Conservation (phyloP, 2,329 filamentous ascomycete genomes). For the Epichloe brachyelytri region DNA sequence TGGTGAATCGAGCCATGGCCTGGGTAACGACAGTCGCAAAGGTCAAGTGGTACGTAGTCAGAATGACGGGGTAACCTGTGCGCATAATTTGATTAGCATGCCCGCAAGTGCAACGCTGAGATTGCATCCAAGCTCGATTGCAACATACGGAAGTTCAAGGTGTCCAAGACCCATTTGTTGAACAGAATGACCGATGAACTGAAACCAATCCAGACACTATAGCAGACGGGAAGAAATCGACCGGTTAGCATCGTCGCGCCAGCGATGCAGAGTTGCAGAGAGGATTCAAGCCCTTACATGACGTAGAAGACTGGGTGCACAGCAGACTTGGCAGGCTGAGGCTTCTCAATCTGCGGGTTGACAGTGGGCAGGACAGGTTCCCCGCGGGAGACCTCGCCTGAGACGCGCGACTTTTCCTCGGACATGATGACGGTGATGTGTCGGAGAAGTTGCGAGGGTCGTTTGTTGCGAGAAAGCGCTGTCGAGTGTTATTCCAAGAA, state of each 20-base stretch:
- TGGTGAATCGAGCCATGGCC: conserved; percentile 79
- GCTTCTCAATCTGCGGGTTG: conserved; percentile 64
- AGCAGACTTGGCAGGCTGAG: conserved; percentile 46
- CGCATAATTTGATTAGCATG: not conserved
- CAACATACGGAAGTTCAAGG: conserved; percentile 54
- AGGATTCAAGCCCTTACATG: conserved; percentile 31
- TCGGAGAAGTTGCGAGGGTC: conserved; percentile 14
- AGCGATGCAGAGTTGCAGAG: not conserved
- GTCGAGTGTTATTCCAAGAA: conserved; percentile 13
- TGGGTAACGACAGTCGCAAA: conserved; percentile 95
- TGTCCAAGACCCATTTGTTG: conserved; percentile 97
- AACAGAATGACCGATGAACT: conserved; percentile 94
- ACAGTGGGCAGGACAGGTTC: conserved; percentile 65
- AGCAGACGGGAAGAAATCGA: not conserved
- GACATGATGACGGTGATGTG: conserved; percentile 17
- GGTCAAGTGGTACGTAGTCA: conserved; percentile 90
- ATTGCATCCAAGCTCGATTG: not conserved
- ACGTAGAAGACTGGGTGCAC: conserved; percentile 84
- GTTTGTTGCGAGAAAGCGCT: conserved; percentile 3
- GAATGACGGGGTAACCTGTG: conserved; percentile 58
- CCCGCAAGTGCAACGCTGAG: not conserved
- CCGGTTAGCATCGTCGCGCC: not conserved
- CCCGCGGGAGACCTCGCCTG: conserved; percentile 57
- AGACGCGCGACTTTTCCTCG: conserved; percentile 74
- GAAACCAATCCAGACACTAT: conserved; percentile 79